phyloP scores from a whole-genome alignment of 768 basidiomycete genomes.

The Phanerochaete sordida region DNA sequence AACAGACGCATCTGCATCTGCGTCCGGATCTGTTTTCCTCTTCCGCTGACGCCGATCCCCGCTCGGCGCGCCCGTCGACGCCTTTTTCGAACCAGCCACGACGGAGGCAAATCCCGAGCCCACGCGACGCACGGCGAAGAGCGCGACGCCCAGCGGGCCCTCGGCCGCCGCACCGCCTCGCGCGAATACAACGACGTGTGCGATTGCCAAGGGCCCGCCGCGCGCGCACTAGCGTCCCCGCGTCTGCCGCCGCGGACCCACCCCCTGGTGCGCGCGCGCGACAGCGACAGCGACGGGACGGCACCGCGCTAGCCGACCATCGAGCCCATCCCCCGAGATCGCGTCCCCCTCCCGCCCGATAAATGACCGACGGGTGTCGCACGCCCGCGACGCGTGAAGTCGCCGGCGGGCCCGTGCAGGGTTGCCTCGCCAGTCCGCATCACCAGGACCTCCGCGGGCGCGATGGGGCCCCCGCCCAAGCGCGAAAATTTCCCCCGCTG shows the following conservation, averaged over 20 bases:
- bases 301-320: neutral
- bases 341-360: neutral
- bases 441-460: neutral
- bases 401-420: neutral
- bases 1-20: neutral
- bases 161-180: neutral
- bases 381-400: neutral
- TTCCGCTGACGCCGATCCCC: conserved; percentile 1
- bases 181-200: neutral
- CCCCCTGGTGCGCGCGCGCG: too few species aligned
- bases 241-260: too few species aligned
- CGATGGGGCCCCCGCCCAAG: too few species aligned
- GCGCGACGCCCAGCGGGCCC: neutral
- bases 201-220: too few species aligned
- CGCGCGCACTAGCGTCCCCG: too few species aligned
- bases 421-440: neutral
- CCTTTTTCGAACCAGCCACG: neutral
- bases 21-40: neutral
- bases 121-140: neutral
- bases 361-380: neutral
- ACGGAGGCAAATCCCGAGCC: conserved; percentile 6
- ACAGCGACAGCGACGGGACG: neutral
- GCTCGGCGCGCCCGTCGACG: neutral
- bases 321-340: neutral
- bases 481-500: neutral